Base-by-base conservation (phyloP, 1,284 basidiomycete genomes). In the Pholiota adiposa region DNA sequence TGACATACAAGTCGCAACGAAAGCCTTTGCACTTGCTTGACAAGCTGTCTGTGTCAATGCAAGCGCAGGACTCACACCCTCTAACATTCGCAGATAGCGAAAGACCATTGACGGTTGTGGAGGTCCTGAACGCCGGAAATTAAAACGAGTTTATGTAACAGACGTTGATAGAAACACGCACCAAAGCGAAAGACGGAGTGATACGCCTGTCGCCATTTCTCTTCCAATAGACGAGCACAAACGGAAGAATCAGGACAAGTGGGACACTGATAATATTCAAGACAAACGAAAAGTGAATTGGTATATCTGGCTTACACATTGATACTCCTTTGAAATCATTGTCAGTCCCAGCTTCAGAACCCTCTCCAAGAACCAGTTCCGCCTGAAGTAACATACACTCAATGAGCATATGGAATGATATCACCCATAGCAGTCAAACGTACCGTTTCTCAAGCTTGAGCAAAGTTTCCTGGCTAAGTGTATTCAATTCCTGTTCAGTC, bases 351-450 rank as follows among this genome's bases (percentile, higher is more conserved):
- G 85, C 73, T 98, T 97, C 63, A 98, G 81, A 14, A 98, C 87
- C 11, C 96, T 86, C 72, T 98, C 96, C 33, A 97, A 83, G 75
- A 97, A 97, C 94, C 94, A 97, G 56, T 89, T 95, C 57, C 94
- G 85, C 38, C 91, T 93, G 14, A 9, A 12, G 14, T 31, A 62
- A 31, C 21, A 27, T 2, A 27, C 6, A 18, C 8, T 51, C 8
- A 19, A 19, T 46, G 8, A 33, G 27, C 4, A 31, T 14, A 19
- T 27, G 23, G 6, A 2, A 8, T 53, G 2, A 36, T 16, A 23
- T 33, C 16, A 34, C 23, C 9, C 23, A 16, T 3, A 52, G 7
- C 11, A 21, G 46, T 4, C 38, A 25, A 8, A 69, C 79, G 27
- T 54, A 91, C 92, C 92, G 79, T 72, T 93, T 94, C 74, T 95